A percentile compares a stretch with the other conserved stretches of the same genome.
These are phyloP conservation scores for Blastobotrys peoriensis DNA, from an alignment of 805 yeast genomes.

Conservation along the genomic window DNA sequence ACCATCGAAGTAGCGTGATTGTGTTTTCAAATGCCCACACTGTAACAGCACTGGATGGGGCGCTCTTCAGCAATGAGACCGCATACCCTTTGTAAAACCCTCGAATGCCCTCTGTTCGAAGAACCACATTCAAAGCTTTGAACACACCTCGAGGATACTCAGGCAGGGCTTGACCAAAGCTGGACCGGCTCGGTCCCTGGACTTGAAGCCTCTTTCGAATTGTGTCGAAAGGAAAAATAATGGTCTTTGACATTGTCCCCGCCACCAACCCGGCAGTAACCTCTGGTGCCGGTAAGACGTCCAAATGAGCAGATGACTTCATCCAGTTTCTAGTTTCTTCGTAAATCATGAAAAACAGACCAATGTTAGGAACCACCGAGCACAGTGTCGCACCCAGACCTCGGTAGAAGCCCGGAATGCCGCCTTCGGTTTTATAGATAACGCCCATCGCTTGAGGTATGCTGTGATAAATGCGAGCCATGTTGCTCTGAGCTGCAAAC, in stretches of 20 bases:
- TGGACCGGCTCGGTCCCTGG: slow-evolving; percentile 31
- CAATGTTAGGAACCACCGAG: slow-evolving; percentile 66
- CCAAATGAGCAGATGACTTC: slow-evolving; percentile 1
- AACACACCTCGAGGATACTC: slow-evolving; percentile 22
- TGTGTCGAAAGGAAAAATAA: slow-evolving; percentile 83
- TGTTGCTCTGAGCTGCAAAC: slow-evolving; percentile 56
- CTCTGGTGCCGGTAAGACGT: slow-evolving; percentile 31
- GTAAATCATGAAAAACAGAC: slow-evolving; percentile 68
- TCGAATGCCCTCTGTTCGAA: slow-evolving; percentile 49
- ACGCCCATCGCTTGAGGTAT: slow-evolving; percentile 26
- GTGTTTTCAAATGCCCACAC: slow-evolving; percentile 55
- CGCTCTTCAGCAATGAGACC: slow-evolving; percentile 67
- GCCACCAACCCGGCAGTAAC: slow-evolving; percentile 67
- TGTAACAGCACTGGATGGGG: slow-evolving; percentile 63
- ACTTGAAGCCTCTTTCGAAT: slow-evolving; percentile 74
- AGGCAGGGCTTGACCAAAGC: slow-evolving; percentile 20
- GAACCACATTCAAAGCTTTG: slow-evolving; percentile 34
- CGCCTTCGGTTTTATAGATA: slow-evolving; percentile 35
- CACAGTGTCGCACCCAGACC: slow-evolving; percentile 47
- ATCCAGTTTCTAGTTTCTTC: slow-evolving; percentile 39
- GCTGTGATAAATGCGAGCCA: slow-evolving; percentile 22
- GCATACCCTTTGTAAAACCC: slow-evolving; percentile 74
- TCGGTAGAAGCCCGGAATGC: slow-evolving; percentile 42
- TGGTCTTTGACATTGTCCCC: slow-evolving; percentile 65
- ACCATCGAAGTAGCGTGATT: too few relatives aligned